Conservation (phyloP, 441 rosid genomes). For the Bruguiera hainesii region DNA sequence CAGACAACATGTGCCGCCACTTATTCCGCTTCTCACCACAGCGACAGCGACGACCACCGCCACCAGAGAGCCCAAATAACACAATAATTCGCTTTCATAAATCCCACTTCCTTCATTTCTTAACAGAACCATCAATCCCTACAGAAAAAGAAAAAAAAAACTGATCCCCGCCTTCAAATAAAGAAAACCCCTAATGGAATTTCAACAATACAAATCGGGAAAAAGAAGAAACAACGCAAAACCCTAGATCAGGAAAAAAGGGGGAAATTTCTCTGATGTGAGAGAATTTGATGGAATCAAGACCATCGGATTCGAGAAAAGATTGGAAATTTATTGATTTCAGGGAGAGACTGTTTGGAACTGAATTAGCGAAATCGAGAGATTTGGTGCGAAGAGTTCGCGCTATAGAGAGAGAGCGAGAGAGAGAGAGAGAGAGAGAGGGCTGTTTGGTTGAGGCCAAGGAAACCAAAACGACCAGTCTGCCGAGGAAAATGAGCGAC, state of each 20-base stretch:
- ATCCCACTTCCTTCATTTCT: neutral
- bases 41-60: neutral
- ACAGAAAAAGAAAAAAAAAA: neutral
- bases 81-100: neutral
- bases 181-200: neutral
- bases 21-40: neutral
- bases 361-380: neutral
- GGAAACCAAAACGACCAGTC: too few species aligned
- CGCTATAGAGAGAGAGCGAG: neutral
- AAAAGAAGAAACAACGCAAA: neutral
- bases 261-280: neutral
- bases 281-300: neutral
- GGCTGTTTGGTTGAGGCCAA: too few species aligned
- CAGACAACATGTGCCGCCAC: constrained; percentile 3
- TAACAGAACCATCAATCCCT: constrained; percentile 7
- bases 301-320: neutral
- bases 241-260: constrained; percentile 5
- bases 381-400: constrained; percentile 1
- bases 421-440: neutral
- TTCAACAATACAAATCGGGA: neutral
- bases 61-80: neutral
- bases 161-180: neutral
- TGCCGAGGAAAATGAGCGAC: too few species aligned
- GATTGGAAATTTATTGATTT: neutral
- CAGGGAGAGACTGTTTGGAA: neutral